Evolutionary conservation across 768 basidiomycete genomes (phyloP).

Genomic region (Termitomyces sp.): DNA sequence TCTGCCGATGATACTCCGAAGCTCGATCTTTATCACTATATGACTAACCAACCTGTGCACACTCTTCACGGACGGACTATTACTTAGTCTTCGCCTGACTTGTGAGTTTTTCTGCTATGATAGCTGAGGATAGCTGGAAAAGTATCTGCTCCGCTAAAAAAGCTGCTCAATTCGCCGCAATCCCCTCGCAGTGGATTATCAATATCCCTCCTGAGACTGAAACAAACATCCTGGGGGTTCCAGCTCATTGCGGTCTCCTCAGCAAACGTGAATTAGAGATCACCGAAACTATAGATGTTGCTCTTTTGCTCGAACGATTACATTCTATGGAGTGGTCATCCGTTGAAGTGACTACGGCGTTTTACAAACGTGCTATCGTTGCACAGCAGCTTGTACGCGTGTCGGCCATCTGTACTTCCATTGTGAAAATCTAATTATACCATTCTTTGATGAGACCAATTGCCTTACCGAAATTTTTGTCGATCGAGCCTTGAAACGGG

Average conservation of each 20-base stretch:
- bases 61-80: no score
- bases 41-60: no score
- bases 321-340: conserved; percentile 48
- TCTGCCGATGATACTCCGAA: no score
- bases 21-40: no score
- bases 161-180: conserved; percentile 44
- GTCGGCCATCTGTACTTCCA: background rate
- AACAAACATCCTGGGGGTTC: conserved; percentile 48
- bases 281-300: conserved; percentile 46
- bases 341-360: conserved; percentile 57
- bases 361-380: conserved; percentile 63
- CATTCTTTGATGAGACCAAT: conserved; percentile 31
- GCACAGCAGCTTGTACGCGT: conserved; percentile 61
- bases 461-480: conserved; percentile 60
- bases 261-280: conserved; percentile 54
- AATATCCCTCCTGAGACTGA: conserved; percentile 32
- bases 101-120: background rate
- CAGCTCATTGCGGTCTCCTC: conserved; percentile 49
- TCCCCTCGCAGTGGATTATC: conserved; percentile 56
- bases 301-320: conserved; percentile 42
- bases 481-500: conserved; percentile 44
- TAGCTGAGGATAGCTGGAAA: conserved; percentile 21
- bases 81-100: background rate
- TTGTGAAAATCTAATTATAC: background rate
- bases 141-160: conserved; percentile 32